These are phyloP conservation scores for Microcera coccophila DNA, from an alignment of 2,329 filamentous ascomycete species.

Conservation along the genomic window DNA sequence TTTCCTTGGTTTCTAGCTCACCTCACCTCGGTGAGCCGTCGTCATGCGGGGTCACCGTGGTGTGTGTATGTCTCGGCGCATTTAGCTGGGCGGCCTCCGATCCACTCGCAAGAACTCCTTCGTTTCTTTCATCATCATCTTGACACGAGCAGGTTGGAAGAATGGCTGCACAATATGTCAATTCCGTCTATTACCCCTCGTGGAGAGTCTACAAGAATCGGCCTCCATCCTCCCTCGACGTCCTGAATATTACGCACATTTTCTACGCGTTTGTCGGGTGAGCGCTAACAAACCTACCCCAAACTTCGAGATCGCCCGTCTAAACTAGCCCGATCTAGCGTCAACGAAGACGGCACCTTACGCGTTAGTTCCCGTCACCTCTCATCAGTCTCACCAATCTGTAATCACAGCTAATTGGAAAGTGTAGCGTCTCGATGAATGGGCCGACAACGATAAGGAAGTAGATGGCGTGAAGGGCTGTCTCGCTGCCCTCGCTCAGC, in stretches of 20 bases:
- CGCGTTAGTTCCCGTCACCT: slow-evolving; percentile 35
- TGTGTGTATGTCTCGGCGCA: slow-evolving; percentile 6
- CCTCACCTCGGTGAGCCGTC: slow-evolving; percentile 6
- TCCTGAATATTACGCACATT: slow-evolving; percentile 57
- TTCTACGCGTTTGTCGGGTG: slow-evolving; percentile 61
- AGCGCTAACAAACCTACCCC: slow-evolving; percentile 4
- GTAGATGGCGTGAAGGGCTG: slow-evolving; percentile 59
- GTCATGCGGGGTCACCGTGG: slow-evolving; percentile 7
- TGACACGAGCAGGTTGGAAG: slow-evolving; percentile 1
- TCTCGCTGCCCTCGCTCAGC: slow-evolving; percentile 53
- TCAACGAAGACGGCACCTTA: slow-evolving; percentile 32
- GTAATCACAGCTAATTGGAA: slow-evolving; percentile 1
- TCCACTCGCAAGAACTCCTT: slow-evolving; percentile 4
- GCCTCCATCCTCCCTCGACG: slow-evolving; percentile 55
- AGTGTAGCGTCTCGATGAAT: slow-evolving; percentile 52
- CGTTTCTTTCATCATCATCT: neutral
- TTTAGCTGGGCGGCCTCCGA: slow-evolving; percentile 5
- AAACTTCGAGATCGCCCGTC: neutral
- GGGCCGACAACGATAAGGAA: slow-evolving; percentile 57
- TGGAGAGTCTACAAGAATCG: slow-evolving; percentile 60
- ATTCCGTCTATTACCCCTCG: slow-evolving; percentile 60
- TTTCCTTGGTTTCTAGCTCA: no score
- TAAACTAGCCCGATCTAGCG: slow-evolving; percentile 25
- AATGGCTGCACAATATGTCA: slow-evolving; percentile 25
- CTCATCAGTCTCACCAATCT: neutral